Evolutionary conservation across 1,284 basidiomycete species (phyloP), one percentile per base, ranked within the genome.

Genomic region (Malassezia cuniculi): DNA sequence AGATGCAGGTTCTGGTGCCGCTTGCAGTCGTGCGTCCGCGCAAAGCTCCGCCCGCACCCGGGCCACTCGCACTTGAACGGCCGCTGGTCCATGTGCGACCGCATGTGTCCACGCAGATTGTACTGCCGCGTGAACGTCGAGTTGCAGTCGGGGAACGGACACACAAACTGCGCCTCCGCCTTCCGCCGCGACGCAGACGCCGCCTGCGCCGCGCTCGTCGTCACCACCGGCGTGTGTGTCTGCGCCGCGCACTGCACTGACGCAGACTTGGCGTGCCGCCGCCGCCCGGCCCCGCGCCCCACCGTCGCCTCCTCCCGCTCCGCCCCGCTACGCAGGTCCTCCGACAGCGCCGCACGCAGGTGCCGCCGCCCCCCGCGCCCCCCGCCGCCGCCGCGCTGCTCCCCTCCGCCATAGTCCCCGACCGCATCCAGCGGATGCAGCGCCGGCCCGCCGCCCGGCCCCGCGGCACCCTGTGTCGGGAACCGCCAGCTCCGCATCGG

Each of bases 11-110:
- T 56, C 41, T 65, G 50, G 28, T 44, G 80, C 53, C 72, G 83
- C 78, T 90, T 90, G 80, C 86, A 90, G 68, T 94, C 87, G 68
- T 93, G 86, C 66, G 87, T 84, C 31, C 87, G 76, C 24, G 87
- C 87, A 64, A 93, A 93, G 17, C 84, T 80, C 66, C 93, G 93
- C 58, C 81, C 82, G 68, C 87, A 94, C 11, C 84, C 85, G 2
- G 84, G 82, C 76, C 82, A 87, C 44, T 82, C 78, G 68, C 87
- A 94, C 48, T 85, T 78, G 70, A 85, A 94, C 24, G 87, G 87
- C 42, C 85, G 74, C 69, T 93, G 85, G 67, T 90, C 86, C 18
- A 86, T 90, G 68, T 94, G 87, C n/a, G 86, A 90, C 55, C 87
- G 78, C 53, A 94, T 69, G 71, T 94, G 89, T 35, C 89, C 87